These are phyloP conservation scores for Arthrobotrys megalospora DNA, from an alignment of 2,329 filamentous ascomycete species.

Conservation along the genomic window DNA sequence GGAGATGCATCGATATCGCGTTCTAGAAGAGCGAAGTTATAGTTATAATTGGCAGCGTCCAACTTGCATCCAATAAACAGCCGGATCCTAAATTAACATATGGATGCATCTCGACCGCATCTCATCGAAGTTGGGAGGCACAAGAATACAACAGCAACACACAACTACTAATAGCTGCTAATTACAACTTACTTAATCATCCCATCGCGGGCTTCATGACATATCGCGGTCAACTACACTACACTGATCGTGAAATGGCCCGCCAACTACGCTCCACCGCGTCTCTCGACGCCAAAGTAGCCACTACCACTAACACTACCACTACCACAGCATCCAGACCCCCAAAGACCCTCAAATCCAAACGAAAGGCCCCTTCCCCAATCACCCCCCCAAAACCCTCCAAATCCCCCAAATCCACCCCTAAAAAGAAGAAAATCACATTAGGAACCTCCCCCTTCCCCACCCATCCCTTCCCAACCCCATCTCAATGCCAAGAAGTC, in stretches of 20 bases:
- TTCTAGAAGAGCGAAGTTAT: not conserved
- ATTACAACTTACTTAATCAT: no score
- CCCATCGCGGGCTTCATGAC: no score
- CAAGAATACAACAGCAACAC: constrained; percentile 13
- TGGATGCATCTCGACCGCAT: no score
- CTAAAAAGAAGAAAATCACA: constrained; percentile 66
- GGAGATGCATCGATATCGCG: not conserved
- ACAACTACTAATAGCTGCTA: no score
- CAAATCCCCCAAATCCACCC: constrained; percentile 67
- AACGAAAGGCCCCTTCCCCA: constrained; percentile 65
- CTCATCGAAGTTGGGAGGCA: not conserved
- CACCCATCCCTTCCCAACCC: constrained; percentile 76
- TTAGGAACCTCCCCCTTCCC: constrained; percentile 75
- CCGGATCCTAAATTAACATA: no score
- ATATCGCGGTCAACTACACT: no score
- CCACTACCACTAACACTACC: constrained; percentile 67
- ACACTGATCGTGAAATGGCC: no score
- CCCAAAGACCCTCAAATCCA: constrained; percentile 67
- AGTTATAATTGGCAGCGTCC: not conserved
- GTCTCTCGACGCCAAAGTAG: not conserved
- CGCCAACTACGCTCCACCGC: constrained; percentile 40
- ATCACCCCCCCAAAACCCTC: constrained; percentile 63
- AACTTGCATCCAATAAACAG: no score
- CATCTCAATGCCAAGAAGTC: constrained; percentile 79
- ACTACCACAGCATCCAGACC: not conserved